Conservation (phyloP, 768 basidiomycete species). For the Suillus weaverae region DNA sequence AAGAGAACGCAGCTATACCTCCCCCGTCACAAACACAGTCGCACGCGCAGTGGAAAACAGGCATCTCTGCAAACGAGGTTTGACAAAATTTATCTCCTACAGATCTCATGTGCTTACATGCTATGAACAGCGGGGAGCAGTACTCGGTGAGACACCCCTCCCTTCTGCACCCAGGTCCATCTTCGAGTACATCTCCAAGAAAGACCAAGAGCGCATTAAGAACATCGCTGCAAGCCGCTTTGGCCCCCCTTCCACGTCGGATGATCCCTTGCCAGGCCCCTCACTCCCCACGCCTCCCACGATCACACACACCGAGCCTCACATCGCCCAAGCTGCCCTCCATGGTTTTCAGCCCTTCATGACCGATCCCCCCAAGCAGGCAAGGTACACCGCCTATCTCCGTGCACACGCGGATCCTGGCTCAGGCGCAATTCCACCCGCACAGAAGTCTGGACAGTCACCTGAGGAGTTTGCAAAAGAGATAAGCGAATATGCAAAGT, state of each 20-base stretch:
- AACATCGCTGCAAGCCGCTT: constrained; percentile 44
- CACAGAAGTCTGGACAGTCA: constrained; percentile 56
- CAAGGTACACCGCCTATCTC: constrained; percentile 83
- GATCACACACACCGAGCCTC: constrained; percentile 68
- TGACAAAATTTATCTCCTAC: constrained; percentile 21
- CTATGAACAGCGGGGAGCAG: constrained; percentile 64
- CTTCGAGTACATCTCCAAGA: constrained; percentile 92
- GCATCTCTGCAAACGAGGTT: constrained; percentile 74
- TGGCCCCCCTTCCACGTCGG: constrained; percentile 24
- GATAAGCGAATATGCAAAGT: constrained; percentile 80
- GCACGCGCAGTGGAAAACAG: constrained; percentile 55
- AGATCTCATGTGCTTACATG: constrained; percentile 10
- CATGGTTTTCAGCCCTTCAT: constrained; percentile 89
- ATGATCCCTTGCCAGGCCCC: constrained; percentile 28
- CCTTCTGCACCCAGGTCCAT: constrained; percentile 75
- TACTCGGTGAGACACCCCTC: constrained; percentile 80
- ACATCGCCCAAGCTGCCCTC: constrained; percentile 83
- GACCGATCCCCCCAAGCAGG: constrained; percentile 73
- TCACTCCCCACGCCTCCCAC: constrained; percentile 36
- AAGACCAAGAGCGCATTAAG: constrained; percentile 84
- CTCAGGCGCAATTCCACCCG: constrained; percentile 45
- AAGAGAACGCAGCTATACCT: constrained; percentile 42
- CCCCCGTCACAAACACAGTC: constrained; percentile 28
- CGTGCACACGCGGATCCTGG: constrained; percentile 61
- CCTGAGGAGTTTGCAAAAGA: constrained; percentile 78